Evolutionary conservation across 2,329 filamentous ascomycete species (phyloP), one percentile per base, ranked within the genome.

Genomic region (Cladophialophora yegresii): DNA sequence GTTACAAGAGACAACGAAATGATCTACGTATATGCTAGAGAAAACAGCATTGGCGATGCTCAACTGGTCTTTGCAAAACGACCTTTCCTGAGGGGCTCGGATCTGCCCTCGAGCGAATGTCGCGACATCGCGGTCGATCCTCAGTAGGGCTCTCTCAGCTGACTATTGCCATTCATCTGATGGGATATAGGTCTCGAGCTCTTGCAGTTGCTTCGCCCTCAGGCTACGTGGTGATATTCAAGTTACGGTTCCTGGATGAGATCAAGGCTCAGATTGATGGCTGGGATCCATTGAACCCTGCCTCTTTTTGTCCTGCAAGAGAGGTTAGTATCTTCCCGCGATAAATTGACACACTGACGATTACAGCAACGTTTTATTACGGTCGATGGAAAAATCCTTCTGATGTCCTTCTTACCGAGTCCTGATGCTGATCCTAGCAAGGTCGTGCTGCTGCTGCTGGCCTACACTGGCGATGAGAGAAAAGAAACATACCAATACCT

Each of bases 331-430:
- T n/a, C 53, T 3, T 28, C 57, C 40, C 1, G 64, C 77, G 30
- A 62, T 72, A 16, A 9, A 10, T 23, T 8, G 30, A 23, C 30
- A 20, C 43, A 40, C 63, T 61, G 58, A 66, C 58, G 10, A 47
- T n/a, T 54, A 3, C 45, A 82, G 79, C 80, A 82, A 71, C 75
- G 74, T n/a, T 80, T 80, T 56, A 79, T 82, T 65, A 73, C 75
- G 53, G 80, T 92, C 7, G 84, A 87, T 7, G 92, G 91, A 0
- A 82, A 88, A n/a, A 91, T 98, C 61, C 82, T 93, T 71, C 90
- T 91, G 70, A 88, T 97, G 82, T 89, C 92, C 23, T 99, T 98
- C 69, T 81, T 99, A 2, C 86, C 89, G 64, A 90, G 92, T 7
- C 82, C 83, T 9, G 77, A 83, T 0, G 83, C 86, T 59, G 87